phyloP scores from a whole-genome alignment of 73 alveolate genomes.

The Paramecium caudatum region DNA sequence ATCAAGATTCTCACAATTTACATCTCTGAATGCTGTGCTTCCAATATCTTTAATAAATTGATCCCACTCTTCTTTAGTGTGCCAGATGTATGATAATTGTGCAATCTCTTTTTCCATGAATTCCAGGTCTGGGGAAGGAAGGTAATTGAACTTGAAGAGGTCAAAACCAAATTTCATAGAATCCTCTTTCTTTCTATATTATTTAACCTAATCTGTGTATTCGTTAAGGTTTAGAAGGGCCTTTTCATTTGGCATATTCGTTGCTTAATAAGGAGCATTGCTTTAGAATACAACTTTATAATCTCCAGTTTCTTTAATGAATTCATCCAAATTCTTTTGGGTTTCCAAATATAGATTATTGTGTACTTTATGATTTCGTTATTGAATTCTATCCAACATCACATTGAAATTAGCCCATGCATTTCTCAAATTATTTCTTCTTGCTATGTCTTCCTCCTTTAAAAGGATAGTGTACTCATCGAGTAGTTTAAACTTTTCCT shows the following conservation, averaged over 20 bases:
- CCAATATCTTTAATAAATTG: slow-evolving; percentile 89
- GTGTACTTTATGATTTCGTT: slow-evolving; percentile 83
- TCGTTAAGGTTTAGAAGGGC: slow-evolving; percentile 87
- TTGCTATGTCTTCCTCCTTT: slow-evolving; percentile 72
- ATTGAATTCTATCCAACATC: slow-evolving; percentile 83
- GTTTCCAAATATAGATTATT: slow-evolving; percentile 85
- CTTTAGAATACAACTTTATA: slow-evolving; percentile 82
- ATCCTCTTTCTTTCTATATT: slow-evolving; percentile 88
- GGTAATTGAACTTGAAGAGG: slow-evolving; percentile 84
- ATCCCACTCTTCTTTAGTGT: slow-evolving; percentile 95
- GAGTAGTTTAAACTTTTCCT: slow-evolving; percentile 85
- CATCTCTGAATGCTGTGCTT: slow-evolving; percentile 85
- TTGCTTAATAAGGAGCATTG: slow-evolving; percentile 90
- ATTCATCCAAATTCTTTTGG: slow-evolving; percentile 87
- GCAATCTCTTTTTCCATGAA: slow-evolving; percentile 79
- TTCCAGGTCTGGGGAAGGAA: slow-evolving; percentile 75
- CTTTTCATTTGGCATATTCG: slow-evolving; percentile 79
- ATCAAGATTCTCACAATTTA: slow-evolving; percentile 87
- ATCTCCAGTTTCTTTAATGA: slow-evolving; percentile 89
- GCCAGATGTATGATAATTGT: slow-evolving; percentile 90
- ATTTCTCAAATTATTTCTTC: slow-evolving; percentile 67
- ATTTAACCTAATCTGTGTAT: slow-evolving; percentile 77
- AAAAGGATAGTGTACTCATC: slow-evolving; percentile 66
- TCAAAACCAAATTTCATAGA: slow-evolving; percentile 93
- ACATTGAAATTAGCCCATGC: slow-evolving; percentile 90